Evolutionary conservation across 495 filamentous ascomycete species (phyloP), one percentile per base, ranked within the genome.

Genomic region (Talaromyces thailandensis): DNA sequence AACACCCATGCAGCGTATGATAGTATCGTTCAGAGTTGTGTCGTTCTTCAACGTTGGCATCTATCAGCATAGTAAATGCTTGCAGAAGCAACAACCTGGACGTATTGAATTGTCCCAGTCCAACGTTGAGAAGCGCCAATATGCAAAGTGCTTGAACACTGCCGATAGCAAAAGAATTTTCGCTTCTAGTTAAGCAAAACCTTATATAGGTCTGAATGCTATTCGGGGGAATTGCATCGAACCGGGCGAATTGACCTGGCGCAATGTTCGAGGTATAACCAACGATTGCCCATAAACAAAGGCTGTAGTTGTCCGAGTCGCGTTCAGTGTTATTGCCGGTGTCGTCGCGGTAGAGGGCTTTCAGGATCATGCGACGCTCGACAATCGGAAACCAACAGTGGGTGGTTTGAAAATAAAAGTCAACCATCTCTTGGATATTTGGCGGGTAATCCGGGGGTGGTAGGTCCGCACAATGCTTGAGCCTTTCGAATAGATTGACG

Each of bases 301-400:
- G 61, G 5, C 57, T 66, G 60, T 67, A 72, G 65, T 40, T 40
- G 9, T 40, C 18, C n/a, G 21, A 26, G 26, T 40, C 32, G 2
- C 21, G 37, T 5, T 26, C 35, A 25, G 60, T 55, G 55, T 63
- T 65, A 69, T 62, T 67, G 55, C 28, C 64, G 3, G 31, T 35
- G 2, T 56, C 43, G 9, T 63, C 53, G 14, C 43, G 62, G 56
- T 71, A 66, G 60, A 69, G 64, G 6, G 62, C 57, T 31, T 74
- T 72, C 4, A 82, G 64, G 5, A 88, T 61, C 40, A 79, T 79
- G 59, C 84, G 80, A 58, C 84, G 86, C 62, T 87, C 84, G 28
- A 83, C 72, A 48, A 89, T 84, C 9, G 86, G 86, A 14, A 88
- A 76, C 86, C 86, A 89, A 29, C 74, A 78, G 66, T 87, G 82